Percentiles rank a stretch among this genome's conserved stretches.
Evolutionary conservation across 2,329 filamentous ascomycete species (phyloP).

Genomic region (Pseudopithomyces chartarum): DNA sequence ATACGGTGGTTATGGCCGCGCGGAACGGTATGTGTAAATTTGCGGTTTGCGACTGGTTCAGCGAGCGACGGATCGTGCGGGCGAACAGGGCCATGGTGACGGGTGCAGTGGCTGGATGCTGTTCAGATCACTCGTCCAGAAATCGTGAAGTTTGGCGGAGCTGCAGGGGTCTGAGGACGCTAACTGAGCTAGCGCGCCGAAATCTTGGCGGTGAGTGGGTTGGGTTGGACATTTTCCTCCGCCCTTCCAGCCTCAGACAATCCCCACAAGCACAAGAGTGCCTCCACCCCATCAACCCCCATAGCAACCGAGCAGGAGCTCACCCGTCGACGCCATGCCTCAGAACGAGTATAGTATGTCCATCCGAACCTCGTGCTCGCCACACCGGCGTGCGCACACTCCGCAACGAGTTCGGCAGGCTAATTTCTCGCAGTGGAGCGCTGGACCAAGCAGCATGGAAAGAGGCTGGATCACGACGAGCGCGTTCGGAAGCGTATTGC

Average conservation of each 20-base stretch:
- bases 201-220: slow-evolving; percentile 13
- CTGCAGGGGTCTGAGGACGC: slow-evolving; percentile 22
- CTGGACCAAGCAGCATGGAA: slow-evolving; percentile 66
- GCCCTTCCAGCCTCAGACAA: neutral
- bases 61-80: slow-evolving; percentile 65
- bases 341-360: slow-evolving; percentile 70
- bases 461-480: slow-evolving; percentile 78
- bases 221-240: slow-evolving; percentile 4
- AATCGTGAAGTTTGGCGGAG: slow-evolving; percentile 15
- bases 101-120: slow-evolving; percentile 22
- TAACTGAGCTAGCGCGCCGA: slow-evolving; percentile 16
- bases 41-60: slow-evolving; percentile 62
- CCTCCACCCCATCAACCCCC: neutral
- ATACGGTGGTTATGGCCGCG: slow-evolving; percentile 51
- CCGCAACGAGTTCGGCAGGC: neutral
- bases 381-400: too few relatives aligned
- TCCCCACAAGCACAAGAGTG: slow-evolving; percentile 13
- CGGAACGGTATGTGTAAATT: slow-evolving; percentile 57
- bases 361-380: too few relatives aligned
- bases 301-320: neutral
- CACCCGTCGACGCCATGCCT: slow-evolving; percentile 58
- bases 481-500: slow-evolving; percentile 83
- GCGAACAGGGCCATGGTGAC: slow-evolving; percentile 47
- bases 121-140: slow-evolving; percentile 4
- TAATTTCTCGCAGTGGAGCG: slow-evolving; percentile 59